These are phyloP conservation scores for Sclerotinia borealis DNA, from an alignment of 2,329 filamentous ascomycete species.

Conservation along the genomic window DNA sequence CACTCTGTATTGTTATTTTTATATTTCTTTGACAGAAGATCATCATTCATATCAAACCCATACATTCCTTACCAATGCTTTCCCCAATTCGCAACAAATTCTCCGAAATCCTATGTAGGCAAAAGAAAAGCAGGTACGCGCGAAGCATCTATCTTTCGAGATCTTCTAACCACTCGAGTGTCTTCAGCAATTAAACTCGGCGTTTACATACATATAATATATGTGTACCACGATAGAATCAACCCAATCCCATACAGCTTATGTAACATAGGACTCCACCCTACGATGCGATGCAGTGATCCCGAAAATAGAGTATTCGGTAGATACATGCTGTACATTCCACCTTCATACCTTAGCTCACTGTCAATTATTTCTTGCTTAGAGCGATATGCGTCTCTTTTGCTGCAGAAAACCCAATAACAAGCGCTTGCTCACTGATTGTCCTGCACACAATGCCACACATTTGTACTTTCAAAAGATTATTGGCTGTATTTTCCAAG, in stretches of 20 bases:
- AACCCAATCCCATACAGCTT: background rate
- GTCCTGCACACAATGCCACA: background rate
- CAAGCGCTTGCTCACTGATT: background rate
- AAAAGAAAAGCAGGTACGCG: background rate
- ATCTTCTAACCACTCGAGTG: background rate
- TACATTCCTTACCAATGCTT: slow-evolving; percentile 7
- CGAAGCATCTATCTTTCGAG: background rate
- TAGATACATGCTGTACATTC: background rate
- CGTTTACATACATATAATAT: slow-evolving; percentile 5
- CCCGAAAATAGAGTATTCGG: slow-evolving; percentile 4
- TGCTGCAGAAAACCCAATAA: background rate
- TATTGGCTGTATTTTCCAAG: background rate
- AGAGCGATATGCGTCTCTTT: background rate
- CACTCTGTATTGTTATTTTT: background rate
- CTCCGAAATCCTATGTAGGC: background rate
- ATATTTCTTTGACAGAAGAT: background rate
- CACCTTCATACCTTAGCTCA: background rate
- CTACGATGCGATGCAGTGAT: slow-evolving; percentile 6
- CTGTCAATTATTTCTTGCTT: background rate
- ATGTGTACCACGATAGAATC: background rate
- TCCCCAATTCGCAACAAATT: slow-evolving; percentile 7
- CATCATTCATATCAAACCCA: background rate
- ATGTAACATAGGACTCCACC: background rate
- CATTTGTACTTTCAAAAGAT: background rate
- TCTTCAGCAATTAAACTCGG: slow-evolving; percentile 6